Base-by-base conservation (phyloP, 2,329 filamentous ascomycete genomes). In the Aspergillus tamarii region DNA sequence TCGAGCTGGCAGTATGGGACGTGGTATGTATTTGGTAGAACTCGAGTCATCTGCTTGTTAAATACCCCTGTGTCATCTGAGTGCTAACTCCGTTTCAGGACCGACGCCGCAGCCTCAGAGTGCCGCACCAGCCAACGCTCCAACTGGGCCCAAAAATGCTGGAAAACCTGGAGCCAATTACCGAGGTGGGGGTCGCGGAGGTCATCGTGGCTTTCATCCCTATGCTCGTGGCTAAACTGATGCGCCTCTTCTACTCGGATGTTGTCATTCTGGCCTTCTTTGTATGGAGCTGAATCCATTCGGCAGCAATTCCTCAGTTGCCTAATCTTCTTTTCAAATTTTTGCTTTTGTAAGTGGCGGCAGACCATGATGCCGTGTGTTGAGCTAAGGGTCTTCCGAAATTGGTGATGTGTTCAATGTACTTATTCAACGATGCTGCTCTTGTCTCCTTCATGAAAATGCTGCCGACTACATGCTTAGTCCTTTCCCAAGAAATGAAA, bases 61-160 rank as follows among this genome's bases (percentile, higher is more conserved):
- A 30, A 16, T 50, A 48, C 26, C 21, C 9, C 21, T 48, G 9
- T 39, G 14, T n/a, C 12, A 45, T 60, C 10, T 16, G 21, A 34
- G 32, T 74, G 62, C 77, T 66, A 77, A 77, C 61, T 73, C 73
- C 62, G 75, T 73, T 50, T 62, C 70, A 71, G 75, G 77, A 58
- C 68, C 76, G 57, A 81, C 79, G n/a, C 76, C 79, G 7, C 79
- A 81, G 60, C 80, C 80, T 21, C 80, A 81, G 59, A 80, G 81
- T 62, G 78, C 82, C 9, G 87, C 89, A 16, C 92, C 92, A 23
- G 89, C 91, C 6, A 93, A 93, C 74, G 92, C 95, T 7, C 95
- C 95, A 0, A 99, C 95, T 0, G 95, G 95, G 0, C 95, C 95
- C 5, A 96, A 96, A 85, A 99, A 98, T 73, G 93, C 94, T 1